Evolutionary conservation across 768 basidiomycete genomes (phyloP).

Genomic region (Mycena vulgaris): DNA sequence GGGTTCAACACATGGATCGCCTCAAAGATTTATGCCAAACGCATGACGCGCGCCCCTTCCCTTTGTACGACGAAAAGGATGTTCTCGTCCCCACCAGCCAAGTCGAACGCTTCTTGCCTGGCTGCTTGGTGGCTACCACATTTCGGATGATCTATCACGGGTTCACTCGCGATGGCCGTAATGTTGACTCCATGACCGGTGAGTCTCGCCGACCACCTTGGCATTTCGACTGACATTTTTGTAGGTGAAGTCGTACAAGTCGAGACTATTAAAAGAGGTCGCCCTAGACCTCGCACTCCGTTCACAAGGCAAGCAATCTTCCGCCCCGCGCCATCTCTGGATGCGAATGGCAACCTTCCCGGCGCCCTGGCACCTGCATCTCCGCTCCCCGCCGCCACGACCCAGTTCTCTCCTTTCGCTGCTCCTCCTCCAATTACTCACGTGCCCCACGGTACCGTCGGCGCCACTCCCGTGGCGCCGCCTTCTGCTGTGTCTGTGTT

Average conservation of each 20-base stretch:
- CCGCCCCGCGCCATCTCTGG: background rate
- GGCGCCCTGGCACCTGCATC: too few species aligned
- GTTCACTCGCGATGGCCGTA: background rate
- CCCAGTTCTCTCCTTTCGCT: too few species aligned
- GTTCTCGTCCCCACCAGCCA: background rate
- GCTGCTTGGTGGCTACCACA: background rate
- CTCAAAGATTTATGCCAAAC: background rate
- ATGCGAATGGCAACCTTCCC: too few species aligned
- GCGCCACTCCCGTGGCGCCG: too few species aligned
- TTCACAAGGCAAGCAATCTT: background rate
- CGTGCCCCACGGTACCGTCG: too few species aligned
- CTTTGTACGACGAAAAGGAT: background rate
- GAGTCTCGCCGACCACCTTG: background rate
- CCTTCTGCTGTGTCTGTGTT: too few species aligned
- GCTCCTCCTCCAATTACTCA: too few species aligned
- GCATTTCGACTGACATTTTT: background rate
- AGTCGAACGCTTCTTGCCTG: background rate
- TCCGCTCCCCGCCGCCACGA: too few species aligned
- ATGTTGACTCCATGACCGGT: background rate
- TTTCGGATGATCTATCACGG: background rate
- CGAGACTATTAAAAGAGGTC: background rate
- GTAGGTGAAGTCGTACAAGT: background rate
- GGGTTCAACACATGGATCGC: background rate
- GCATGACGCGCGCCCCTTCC: background rate
- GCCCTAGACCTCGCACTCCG: background rate